These are phyloP conservation scores for Lentinula boryana DNA, from an alignment of 768 basidiomycete genomes.

Conservation along the genomic window DNA sequence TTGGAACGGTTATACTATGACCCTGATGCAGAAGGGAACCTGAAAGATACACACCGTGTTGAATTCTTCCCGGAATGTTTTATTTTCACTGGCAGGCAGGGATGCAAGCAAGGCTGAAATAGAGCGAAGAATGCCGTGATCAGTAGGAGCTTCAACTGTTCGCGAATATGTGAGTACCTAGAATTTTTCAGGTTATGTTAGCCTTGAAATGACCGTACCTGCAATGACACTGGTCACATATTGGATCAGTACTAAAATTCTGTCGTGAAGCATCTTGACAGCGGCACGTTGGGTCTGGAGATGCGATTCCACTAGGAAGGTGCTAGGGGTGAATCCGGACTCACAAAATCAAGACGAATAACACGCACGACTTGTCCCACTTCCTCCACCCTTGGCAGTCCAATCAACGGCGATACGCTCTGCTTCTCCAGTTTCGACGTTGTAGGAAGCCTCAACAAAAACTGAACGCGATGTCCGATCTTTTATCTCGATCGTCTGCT, in stretches of 20 bases:
- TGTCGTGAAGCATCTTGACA: conserved; percentile 93
- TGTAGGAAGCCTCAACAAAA: conserved; percentile 81
- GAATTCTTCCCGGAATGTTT: conserved; percentile 82
- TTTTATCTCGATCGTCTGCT: conserved; percentile 81
- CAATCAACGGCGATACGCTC: conserved; percentile 98
- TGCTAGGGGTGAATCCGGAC: background rate
- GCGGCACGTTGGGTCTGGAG: conserved; percentile 90
- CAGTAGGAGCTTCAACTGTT: conserved; percentile 65
- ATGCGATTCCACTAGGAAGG: conserved; percentile 74
- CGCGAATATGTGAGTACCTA: background rate
- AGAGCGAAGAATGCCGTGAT: conserved; percentile 78
- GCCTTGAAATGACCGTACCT: conserved; percentile 34
- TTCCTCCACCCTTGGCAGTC: conserved; percentile 81
- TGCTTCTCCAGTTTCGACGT: conserved; percentile 95
- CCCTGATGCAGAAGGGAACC: background rate
- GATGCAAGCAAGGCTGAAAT: conserved; percentile 84
- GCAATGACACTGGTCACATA: conserved; percentile 77
- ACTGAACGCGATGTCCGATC: conserved; percentile 72
- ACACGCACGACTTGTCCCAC: conserved; percentile 70
- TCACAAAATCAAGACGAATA: background rate
- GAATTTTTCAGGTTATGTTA: background rate
- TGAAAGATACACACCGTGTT: conserved; percentile 53
- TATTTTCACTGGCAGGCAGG: conserved; percentile 80
- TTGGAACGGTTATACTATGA: background rate
- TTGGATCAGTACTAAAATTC: conserved; percentile 79